phyloP scores from a whole-genome alignment of 2,329 filamentous ascomycete genomes.

The Pleomassaria siparia region DNA sequence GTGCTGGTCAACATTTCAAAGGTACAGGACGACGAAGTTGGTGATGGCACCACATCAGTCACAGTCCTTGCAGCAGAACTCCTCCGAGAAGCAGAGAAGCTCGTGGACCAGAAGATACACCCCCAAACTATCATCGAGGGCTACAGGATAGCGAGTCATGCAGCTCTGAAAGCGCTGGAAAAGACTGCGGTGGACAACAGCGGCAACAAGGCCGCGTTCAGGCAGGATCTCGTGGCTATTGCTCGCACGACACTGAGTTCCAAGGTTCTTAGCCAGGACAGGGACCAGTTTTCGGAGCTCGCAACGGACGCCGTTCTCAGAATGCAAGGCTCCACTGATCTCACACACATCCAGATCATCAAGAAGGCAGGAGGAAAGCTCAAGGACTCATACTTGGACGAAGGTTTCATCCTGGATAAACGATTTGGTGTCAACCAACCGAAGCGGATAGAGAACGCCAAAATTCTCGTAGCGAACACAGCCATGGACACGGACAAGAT shows the following conservation, averaged over 20 bases:
- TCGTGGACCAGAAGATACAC: conserved; percentile 98
- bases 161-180: conserved; percentile 81
- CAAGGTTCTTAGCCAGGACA: conserved; percentile 93
- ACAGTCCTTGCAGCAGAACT: conserved; percentile 93
- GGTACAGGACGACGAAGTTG: conserved; percentile 98
- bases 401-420: conserved; percentile 98
- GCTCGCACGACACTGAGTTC: conserved; percentile 95
- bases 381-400: conserved; percentile 94
- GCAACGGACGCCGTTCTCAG: conserved; percentile 90
- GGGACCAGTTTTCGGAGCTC: conserved; percentile 85
- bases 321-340: conserved; percentile 84
- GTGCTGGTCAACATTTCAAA: conserved; percentile 99
- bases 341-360: conserved; percentile 98
- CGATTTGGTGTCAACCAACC: conserved; percentile 99
- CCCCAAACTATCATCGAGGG: conserved; percentile 99
- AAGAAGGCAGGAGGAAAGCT: conserved; percentile 99
- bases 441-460: conserved; percentile 95
- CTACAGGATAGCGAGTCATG: conserved; percentile 93
- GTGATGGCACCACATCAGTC: conserved; percentile 97
- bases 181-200: conserved; percentile 87
- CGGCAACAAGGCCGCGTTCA: conserved; percentile 78
- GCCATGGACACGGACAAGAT: conserved; percentile 99
- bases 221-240: conserved; percentile 85
- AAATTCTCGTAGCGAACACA: conserved; percentile 97
- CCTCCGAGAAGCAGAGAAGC: conserved; percentile 91